Evolutionary conservation across 2,329 filamentous ascomycete species (phyloP).

Genomic region (Hypocreales sp.): DNA sequence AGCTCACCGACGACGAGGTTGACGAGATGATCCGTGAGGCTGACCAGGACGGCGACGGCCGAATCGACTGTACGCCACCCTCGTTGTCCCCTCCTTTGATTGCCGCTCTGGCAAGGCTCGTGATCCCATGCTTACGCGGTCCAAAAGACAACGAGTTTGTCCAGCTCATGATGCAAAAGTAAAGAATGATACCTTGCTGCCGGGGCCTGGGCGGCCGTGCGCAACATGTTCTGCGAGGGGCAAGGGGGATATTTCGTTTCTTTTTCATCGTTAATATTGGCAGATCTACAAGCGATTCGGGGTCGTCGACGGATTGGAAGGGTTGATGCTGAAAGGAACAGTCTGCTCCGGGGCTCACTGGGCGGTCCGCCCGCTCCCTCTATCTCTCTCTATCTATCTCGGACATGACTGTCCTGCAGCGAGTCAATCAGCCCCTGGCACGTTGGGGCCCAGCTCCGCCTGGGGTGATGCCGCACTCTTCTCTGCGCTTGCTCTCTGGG

Average conservation of each 20-base stretch:
- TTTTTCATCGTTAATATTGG: conserved; percentile 11
- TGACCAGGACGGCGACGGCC: conserved; percentile 77
- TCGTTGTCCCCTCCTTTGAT: too few species aligned
- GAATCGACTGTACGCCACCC: conserved; percentile 61
- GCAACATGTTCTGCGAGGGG: conserved; percentile 2
- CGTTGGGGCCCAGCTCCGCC: too few species aligned
- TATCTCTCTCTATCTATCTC: too few species aligned
- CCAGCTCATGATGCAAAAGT: conserved; percentile 94
- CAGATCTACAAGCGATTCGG: conserved; percentile 16
- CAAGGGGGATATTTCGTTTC: conserved; percentile 7
- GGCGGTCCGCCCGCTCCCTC: conserved; percentile 7
- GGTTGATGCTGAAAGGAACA: conserved; percentile 11
- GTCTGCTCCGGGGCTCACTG: conserved; percentile 10
- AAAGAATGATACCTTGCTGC: conserved; percentile 18
- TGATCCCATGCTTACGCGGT: too few species aligned
- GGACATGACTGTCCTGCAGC: conserved; percentile 6
- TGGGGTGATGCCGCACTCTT: too few species aligned
- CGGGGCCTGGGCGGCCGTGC: conserved; percentile 1
- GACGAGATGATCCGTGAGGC: conserved; percentile 90
- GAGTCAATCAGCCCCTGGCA: background rate
- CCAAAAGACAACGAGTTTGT: conserved; percentile 85
- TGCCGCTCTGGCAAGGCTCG: too few species aligned
- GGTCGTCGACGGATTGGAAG: conserved; percentile 10
- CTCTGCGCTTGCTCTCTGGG: too few species aligned
- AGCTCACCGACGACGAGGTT: conserved; percentile 79